Percentiles rank a stretch among this genome's conserved stretches.
Evolutionary conservation across 2,329 filamentous ascomycete genomes (phyloP).

Genomic region (Fusarium agapanthi): DNA sequence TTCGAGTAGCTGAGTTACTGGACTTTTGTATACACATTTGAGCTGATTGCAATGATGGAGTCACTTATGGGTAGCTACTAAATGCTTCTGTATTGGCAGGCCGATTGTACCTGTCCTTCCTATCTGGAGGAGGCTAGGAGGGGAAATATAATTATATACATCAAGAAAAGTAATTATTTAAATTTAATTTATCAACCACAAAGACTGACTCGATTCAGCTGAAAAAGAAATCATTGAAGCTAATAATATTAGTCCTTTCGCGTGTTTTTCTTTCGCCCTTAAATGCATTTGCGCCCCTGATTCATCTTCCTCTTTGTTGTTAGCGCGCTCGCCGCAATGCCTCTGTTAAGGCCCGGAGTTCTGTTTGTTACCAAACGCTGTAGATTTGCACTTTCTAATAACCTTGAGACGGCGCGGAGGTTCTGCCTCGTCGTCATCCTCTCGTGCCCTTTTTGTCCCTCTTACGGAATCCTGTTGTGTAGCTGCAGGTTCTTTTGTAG

Average conservation of each 20-base stretch:
- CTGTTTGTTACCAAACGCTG: not conserved
- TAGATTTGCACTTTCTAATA: not conserved
- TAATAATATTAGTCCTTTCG: rapidly evolving
- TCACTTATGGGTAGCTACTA: rapidly evolving
- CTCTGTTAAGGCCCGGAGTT: not conserved
- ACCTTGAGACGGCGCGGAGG: not conserved
- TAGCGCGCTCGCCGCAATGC: not conserved
- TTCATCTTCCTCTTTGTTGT: not conserved
- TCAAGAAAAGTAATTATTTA: not conserved
- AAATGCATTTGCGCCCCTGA: not conserved
- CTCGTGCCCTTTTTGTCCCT: not conserved
- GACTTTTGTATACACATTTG: rapidly evolving
- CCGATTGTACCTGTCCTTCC: rapidly evolving
- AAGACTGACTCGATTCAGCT: rapidly evolving
- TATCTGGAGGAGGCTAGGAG: rapidly evolving
- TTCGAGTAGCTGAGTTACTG: not conserved
- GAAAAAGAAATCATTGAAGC: rapidly evolving
- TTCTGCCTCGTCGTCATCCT: not conserved
- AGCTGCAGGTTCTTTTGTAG: not conserved
- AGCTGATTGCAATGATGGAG: not conserved
- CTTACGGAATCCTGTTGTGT: rapidly evolving
- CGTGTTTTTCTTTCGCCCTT: rapidly evolving
- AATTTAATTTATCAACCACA: not conserved
- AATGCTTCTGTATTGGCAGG: not conserved
- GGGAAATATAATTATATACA: not conserved